These are phyloP conservation scores for Xerocomellus dryophilus DNA, from an alignment of 768 basidiomycete genomes.

Conservation along the genomic window DNA sequence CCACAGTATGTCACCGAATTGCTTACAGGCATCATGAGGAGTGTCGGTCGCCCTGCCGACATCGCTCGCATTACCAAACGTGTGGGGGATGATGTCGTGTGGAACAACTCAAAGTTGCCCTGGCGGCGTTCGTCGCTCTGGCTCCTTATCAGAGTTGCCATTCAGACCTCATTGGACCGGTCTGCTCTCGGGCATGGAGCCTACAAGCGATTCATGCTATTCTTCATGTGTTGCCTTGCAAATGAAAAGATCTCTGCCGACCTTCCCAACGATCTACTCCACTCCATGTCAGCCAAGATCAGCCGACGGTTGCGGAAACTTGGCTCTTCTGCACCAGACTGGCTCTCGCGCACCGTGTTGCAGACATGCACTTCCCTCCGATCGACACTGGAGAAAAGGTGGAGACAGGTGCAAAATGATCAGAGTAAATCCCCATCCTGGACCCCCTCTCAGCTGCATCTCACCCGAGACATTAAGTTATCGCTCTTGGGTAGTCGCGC, in stretches of 20 bases:
- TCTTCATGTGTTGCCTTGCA: conserved; percentile 24
- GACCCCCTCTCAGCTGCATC: conserved; percentile 28
- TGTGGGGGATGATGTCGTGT: conserved; percentile 46
- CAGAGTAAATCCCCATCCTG: conserved; percentile 31
- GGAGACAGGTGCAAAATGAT: conserved; percentile 32
- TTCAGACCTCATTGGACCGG: conserved; percentile 37
- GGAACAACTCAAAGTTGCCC: conserved; percentile 36
- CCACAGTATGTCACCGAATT: conserved; percentile 50
- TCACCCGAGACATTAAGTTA: conserved; percentile 31
- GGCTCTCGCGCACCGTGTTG: conserved; percentile 11
- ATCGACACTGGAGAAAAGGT: conserved; percentile 31
- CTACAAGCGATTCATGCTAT: conserved; percentile 37
- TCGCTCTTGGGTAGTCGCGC: conserved; percentile 30
- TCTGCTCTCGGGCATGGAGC: conserved; percentile 6
- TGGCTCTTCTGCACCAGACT: conserved; percentile 9
- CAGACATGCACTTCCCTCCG: conserved; percentile 16
- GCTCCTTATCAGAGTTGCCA: conserved; percentile 46
- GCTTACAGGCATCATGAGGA: conserved; percentile 45
- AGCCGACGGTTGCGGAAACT: conserved; percentile 39
- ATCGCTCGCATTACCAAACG: conserved; percentile 38
- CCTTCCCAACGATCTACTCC: conserved; percentile 35
- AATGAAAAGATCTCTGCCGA: background rate
- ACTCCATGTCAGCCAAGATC: conserved; percentile 37
- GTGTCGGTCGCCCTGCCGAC: conserved; percentile 32
- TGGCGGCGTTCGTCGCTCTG: conserved; percentile 53